Evolutionary conservation across 768 basidiomycete species (phyloP), one percentile per base, ranked within the genome.

Genomic region (Cystobasidium tubakii): DNA sequence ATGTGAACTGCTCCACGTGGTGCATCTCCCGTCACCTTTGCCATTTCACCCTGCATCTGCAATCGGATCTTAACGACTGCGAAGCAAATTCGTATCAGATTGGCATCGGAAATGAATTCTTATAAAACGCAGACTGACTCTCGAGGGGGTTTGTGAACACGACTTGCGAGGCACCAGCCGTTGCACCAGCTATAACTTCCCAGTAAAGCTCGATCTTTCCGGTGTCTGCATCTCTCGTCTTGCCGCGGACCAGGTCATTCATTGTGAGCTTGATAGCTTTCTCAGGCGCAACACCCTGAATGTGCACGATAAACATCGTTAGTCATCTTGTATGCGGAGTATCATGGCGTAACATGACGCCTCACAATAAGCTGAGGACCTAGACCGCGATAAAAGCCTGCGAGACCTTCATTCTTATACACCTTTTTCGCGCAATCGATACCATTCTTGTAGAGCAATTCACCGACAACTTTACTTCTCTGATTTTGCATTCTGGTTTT

Each of bases 241-340:
- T 86, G 29, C 86, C 84, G 39, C 96, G 88, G 27, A 99, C 85
- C 70, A 95, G 82, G 80, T 96, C 95, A 83, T 97, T 98, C 62
- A 99, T 89, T 1, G 96, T 96, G 75, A 99, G 83, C 81, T 99
- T 99, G 82, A 99, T 96, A 13, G 96, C 96, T 83, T 96, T 96
- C 82, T 96, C 92, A 13, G 92, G 92, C 39, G 92, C 92, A 62
- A 96, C 91, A 74, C 92, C 92, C 92, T 94, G 74, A 0, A 4
- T 21, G 76, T 62, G 46, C 7, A n/a, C 21, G n/a, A n/a, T 15
- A 66, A 60, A 39, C 31, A 50, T 10, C 12, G 63, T 31, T 15
- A 64, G 34, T n/a, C 50, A 23, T 29, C 43, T n/a, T n/a, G n/a
- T 21, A 79, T 73, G 19, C 34, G 7, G 60, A 44, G 17, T 62